Conservation (phyloP, 2,329 filamentous ascomycete species). For the Diaporthe sp. region DNA sequence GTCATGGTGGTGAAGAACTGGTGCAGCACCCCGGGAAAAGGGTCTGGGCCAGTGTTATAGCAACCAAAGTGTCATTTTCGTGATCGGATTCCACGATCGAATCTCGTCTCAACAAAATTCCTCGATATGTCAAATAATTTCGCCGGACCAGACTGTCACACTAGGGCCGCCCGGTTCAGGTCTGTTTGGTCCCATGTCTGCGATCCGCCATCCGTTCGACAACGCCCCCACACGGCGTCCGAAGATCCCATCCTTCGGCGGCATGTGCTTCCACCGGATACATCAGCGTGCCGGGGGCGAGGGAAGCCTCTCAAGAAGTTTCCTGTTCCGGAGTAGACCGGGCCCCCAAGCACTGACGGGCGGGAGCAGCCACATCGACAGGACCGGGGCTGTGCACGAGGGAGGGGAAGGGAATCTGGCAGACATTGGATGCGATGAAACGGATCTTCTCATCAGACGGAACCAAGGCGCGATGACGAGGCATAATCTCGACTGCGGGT, state of each 20-base stretch:
- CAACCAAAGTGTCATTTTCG: background rate
- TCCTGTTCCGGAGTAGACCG: background rate
- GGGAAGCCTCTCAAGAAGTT: constrained; percentile 6
- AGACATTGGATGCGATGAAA: constrained; percentile 25
- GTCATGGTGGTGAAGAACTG: background rate
- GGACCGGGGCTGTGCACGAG: constrained; percentile 12
- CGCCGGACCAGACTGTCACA: background rate
- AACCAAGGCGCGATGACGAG: constrained; percentile 3
- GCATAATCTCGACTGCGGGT: background rate
- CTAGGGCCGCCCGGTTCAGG: background rate
- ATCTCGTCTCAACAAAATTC: constrained; percentile 16
- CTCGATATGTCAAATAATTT: constrained; percentile 11
- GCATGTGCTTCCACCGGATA: constrained; percentile 2
- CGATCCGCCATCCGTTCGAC: constrained; percentile 5
- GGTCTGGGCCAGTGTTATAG: constrained; percentile 1
- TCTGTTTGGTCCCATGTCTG: constrained; percentile 22
- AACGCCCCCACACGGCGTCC: background rate
- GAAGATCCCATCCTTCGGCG: background rate
- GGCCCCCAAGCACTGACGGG: background rate
- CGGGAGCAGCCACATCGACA: constrained; percentile 12
- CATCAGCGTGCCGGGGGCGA: background rate
- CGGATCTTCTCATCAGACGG: background rate
- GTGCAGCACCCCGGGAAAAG: background rate
- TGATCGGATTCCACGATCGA: background rate
- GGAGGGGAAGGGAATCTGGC: background rate